These are phyloP conservation scores for Pezicula carpinea DNA, from an alignment of 2,329 filamentous ascomycete genomes.

Conservation along the genomic window DNA sequence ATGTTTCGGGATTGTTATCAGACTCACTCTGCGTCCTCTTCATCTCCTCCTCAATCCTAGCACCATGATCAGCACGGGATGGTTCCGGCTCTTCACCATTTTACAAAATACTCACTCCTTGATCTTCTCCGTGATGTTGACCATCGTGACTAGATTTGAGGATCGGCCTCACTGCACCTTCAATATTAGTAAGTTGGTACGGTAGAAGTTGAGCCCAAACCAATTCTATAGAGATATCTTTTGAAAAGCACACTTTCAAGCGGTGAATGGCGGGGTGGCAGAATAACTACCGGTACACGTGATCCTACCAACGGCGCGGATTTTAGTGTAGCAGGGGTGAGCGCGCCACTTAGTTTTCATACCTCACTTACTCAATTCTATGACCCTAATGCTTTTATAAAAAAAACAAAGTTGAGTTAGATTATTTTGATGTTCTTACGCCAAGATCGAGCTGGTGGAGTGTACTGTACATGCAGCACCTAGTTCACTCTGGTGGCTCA, in stretches of 20 bases:
- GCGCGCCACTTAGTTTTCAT: too few species aligned
- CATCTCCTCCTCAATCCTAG: conserved; percentile 99
- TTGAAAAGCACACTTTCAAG: background rate
- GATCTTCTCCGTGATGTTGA: conserved; percentile 99
- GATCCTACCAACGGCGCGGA: background rate
- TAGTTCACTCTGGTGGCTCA: too few species aligned
- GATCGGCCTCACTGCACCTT: background rate
- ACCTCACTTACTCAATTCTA: too few species aligned
- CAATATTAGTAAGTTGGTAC: too few species aligned
- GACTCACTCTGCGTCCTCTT: conserved; percentile 89
- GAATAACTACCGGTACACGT: background rate
- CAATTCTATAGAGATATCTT: too few species aligned
- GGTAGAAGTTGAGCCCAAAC: too few species aligned
- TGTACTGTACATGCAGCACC: too few species aligned
- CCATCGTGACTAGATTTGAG: conserved; percentile 58
- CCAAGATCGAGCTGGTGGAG: too few species aligned
- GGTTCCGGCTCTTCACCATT: conserved; percentile 1
- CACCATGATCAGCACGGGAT: conserved; percentile 8
- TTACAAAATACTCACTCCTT: conserved; percentile 69
- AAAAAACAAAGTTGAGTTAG: too few species aligned
- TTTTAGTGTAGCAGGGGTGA: too few species aligned
- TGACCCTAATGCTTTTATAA: too few species aligned
- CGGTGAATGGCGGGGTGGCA: conserved; percentile 1
- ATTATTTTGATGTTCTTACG: too few species aligned
- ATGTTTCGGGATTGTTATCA: conserved; percentile 3